Evolutionary conservation across 495 filamentous ascomycete genomes (phyloP), one percentile per base, ranked within the genome.

Genomic region (Corynascus novoguineensis): DNA sequence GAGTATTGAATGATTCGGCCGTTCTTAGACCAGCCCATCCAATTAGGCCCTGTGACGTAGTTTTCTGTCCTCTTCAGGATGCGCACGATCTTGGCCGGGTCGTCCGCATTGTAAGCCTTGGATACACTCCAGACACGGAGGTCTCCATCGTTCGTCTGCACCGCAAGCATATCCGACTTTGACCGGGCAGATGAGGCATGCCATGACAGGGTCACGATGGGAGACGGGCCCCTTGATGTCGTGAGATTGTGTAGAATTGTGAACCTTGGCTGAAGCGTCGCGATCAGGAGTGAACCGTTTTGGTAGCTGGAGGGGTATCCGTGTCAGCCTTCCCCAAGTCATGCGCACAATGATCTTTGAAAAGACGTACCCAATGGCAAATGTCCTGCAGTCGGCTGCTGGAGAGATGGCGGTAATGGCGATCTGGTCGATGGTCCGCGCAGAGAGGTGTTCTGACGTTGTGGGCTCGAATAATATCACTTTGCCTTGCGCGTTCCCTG

Each of bases 21-120:
- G 75, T 95, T 96, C 75, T 95, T 97, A 4, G 95, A 97, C 93
- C 93, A 99, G 24, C 82, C 87, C 79, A 96, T 88, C 92, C 92
- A 99, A 69, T 96, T 95, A 19, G 87, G 88, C 10, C 90, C 90
- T 12, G 83, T 72, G 29, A 83, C 75, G 50, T 79, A 87, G 59
- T 82, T 81, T 60, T 96, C 90, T 5, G 82, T 83, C 63, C 86
- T 78, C 72, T 91, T 95, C 48, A 99, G 72, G 5, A 95, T 84
- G 47, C 93, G 79, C 55, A 97, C 95, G 5, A 95, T 87, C 64
- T 89, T 89, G 53, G 86, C 84, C 19, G 87, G 82, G 49, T 91
- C 80, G 38, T 86, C 85, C 61, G 82, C 84, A 38, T 77, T 84
- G 38, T 89, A 82, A 15, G 85, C 83, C 68, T 97, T 97, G 15